These are phyloP conservation scores for Nelumbo lutea DNA, from an alignment of 164 flowering plant genomes.

Conservation along the genomic window DNA sequence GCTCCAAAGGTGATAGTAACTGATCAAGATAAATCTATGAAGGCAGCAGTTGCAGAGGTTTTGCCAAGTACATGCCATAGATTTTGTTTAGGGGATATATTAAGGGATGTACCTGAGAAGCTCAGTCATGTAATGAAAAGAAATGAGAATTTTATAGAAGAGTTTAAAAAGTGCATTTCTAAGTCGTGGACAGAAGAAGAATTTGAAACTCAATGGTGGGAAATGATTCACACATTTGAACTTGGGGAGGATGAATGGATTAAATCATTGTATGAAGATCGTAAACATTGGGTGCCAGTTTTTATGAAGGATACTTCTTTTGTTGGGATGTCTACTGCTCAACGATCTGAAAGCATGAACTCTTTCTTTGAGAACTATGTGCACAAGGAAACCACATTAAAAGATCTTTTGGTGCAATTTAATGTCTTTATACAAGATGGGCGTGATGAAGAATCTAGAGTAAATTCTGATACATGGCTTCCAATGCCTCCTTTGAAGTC, in stretches of 20 bases:
- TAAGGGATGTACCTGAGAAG: slow-evolving; percentile 36
- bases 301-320: slow-evolving; percentile 48
- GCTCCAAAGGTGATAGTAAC: slow-evolving; percentile 48
- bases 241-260: slow-evolving; percentile 51
- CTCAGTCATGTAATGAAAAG: slow-evolving; percentile 36
- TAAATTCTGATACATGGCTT: slow-evolving; percentile 75
- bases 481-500: slow-evolving; percentile 71
- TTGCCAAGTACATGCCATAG: slow-evolving; percentile 44
- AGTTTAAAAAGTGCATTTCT: slow-evolving; percentile 48
- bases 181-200: slow-evolving; percentile 53
- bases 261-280: slow-evolving; percentile 41
- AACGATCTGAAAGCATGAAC: slow-evolving; percentile 58
- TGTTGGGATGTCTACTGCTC: slow-evolving; percentile 65
- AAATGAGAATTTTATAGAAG: slow-evolving; percentile 38
- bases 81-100: slow-evolving; percentile 39
- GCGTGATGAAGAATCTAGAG: slow-evolving; percentile 66
- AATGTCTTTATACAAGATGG: slow-evolving; percentile 53
- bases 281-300: slow-evolving; percentile 48
- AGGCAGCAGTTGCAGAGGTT: slow-evolving; percentile 38
- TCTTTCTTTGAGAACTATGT: slow-evolving; percentile 71
- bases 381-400: slow-evolving; percentile 53
- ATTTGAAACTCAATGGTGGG: slow-evolving; percentile 57
- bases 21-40: slow-evolving; percentile 38
- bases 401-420: slow-evolving; percentile 66
- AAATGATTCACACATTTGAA: slow-evolving; percentile 47